phyloP scores from a whole-genome alignment of 805 yeast genomes.

The Zygosaccharomyces pseudorouxii region DNA sequence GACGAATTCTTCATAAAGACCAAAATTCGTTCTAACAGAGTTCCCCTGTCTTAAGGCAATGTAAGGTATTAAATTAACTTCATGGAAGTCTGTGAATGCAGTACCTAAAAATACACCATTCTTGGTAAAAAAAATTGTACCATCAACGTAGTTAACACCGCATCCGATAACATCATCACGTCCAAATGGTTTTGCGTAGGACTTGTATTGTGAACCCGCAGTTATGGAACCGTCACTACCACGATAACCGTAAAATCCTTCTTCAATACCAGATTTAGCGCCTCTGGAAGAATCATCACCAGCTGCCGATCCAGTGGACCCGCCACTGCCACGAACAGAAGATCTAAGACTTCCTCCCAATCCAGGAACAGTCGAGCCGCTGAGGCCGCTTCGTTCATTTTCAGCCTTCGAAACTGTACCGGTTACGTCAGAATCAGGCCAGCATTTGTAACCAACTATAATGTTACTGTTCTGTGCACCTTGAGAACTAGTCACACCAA shows the following conservation, averaged over 20 bases:
- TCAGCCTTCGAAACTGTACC: slow-evolving; percentile 8
- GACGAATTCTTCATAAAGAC: slow-evolving; percentile 48
- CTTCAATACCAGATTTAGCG: slow-evolving; percentile 17
- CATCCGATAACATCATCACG: slow-evolving; percentile 71
- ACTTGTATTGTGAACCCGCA: slow-evolving; percentile 20
- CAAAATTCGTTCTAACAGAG: slow-evolving; percentile 37
- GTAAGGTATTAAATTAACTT: slow-evolving; percentile 43
- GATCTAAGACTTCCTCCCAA: slow-evolving; percentile 12
- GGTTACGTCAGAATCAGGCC: slow-evolving; percentile 11
- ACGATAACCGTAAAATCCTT: slow-evolving; percentile 28
- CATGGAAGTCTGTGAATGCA: slow-evolving; percentile 46
- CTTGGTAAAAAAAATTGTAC: slow-evolving; percentile 68
- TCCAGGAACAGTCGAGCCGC: slow-evolving; percentile 7
- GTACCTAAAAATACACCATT: slow-evolving; percentile 66
- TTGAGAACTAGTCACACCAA: slow-evolving; percentile 25
- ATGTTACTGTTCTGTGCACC: slow-evolving; percentile 28
- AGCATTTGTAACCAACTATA: slow-evolving; percentile 28
- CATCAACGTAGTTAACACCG: slow-evolving; percentile 67
- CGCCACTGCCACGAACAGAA: slow-evolving; percentile 13
- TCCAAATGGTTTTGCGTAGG: slow-evolving; percentile 39
- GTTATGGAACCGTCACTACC: slow-evolving; percentile 31
- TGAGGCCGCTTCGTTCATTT: slow-evolving; percentile 9
- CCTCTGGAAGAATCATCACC: slow-evolving; percentile 9
- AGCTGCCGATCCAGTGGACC: slow-evolving; percentile 7
- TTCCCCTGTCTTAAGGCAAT: slow-evolving; percentile 39